These are phyloP conservation scores for Sarocladium strictum DNA, from an alignment of 2,329 filamentous ascomycete genomes.

Conservation along the genomic window DNA sequence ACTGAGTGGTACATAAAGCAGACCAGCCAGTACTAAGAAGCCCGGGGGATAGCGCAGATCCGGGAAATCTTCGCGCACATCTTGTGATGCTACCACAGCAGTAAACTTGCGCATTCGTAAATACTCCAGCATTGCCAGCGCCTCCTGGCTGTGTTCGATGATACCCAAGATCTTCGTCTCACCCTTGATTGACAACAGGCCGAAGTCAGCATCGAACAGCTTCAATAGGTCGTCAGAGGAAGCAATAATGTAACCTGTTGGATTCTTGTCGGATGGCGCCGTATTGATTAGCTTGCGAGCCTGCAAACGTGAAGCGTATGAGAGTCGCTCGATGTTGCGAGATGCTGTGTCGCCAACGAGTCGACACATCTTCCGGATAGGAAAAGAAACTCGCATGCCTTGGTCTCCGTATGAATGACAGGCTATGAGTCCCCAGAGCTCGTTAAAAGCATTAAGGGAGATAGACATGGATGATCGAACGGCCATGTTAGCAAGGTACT, in stretches of 20 bases:
- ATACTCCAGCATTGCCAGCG: slow-evolving; percentile 79
- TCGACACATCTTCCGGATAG: slow-evolving; percentile 87
- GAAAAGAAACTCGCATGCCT: slow-evolving; percentile 88
- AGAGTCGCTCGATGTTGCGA: slow-evolving; percentile 79
- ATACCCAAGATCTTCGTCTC: slow-evolving; percentile 82
- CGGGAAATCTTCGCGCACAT: slow-evolving; percentile 70
- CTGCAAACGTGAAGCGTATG: slow-evolving; percentile 78
- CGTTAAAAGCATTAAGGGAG: slow-evolving; percentile 78
- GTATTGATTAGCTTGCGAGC: slow-evolving; percentile 86
- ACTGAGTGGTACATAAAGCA: slow-evolving; percentile 77
- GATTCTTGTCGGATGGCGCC: slow-evolving; percentile 71
- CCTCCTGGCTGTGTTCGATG: slow-evolving; percentile 72
- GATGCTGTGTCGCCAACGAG: slow-evolving; percentile 81
- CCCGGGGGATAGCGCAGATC: slow-evolving; percentile 76
- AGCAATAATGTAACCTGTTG: slow-evolving; percentile 84
- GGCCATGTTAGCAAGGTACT: slow-evolving; percentile 83
- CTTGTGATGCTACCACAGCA: slow-evolving; percentile 71
- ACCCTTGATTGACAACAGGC: slow-evolving; percentile 75
- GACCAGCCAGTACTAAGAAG: slow-evolving; percentile 69
- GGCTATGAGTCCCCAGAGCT: slow-evolving; percentile 83
- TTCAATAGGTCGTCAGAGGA: slow-evolving; percentile 80
- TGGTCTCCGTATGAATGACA: slow-evolving; percentile 73
- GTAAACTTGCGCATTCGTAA: slow-evolving; percentile 68
- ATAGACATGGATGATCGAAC: slow-evolving; percentile 95
- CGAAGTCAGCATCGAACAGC: slow-evolving; percentile 83